A percentile compares a stretch with the other conserved stretches of the same genome.
Evolutionary conservation across 2,329 filamentous ascomycete genomes (phyloP).

Genomic region (Didymella glomerata): DNA sequence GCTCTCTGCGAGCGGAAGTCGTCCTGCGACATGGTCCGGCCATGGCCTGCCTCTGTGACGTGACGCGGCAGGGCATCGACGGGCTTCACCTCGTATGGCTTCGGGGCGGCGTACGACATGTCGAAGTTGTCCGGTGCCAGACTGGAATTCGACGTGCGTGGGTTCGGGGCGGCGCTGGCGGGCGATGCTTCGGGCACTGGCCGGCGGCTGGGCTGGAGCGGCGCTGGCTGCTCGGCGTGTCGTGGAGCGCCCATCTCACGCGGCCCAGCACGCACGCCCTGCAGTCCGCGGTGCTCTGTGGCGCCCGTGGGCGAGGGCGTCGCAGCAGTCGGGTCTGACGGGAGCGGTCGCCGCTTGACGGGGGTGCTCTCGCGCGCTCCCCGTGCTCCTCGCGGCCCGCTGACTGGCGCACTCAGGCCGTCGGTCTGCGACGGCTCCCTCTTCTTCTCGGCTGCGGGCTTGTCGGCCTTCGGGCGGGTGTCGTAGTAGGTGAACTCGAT

Average conservation of each 20-base stretch:
- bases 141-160: slow-evolving; percentile 35
- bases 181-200: slow-evolving; percentile 36
- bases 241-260: slow-evolving; percentile 49
- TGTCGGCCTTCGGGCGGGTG: slow-evolving; percentile 80
- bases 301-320: slow-evolving; percentile 51
- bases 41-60: slow-evolving; percentile 25
- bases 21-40: slow-evolving; percentile 41
- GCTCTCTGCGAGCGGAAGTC: slow-evolving; percentile 37
- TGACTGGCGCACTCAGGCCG: slow-evolving; percentile 51
- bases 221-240: slow-evolving; percentile 34
- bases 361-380: slow-evolving; percentile 62
- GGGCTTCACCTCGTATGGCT: slow-evolving; percentile 48
- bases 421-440: slow-evolving; percentile 51
- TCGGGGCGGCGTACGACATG: slow-evolving; percentile 49
- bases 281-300: slow-evolving; percentile 43
- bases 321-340: slow-evolving; percentile 73
- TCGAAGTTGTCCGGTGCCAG: slow-evolving; percentile 40
- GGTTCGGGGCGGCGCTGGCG: slow-evolving; percentile 27
- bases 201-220: slow-evolving; percentile 37
- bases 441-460: slow-evolving; percentile 65
- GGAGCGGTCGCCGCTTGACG: slow-evolving; percentile 84
- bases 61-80: slow-evolving; percentile 41
- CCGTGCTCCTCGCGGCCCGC: slow-evolving; percentile 46
- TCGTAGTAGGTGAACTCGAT: slow-evolving; percentile 98
- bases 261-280: slow-evolving; percentile 43